These are phyloP conservation scores for Tricladium varicosporioides DNA, from an alignment of 2,329 filamentous ascomycete genomes.

Conservation along the genomic window DNA sequence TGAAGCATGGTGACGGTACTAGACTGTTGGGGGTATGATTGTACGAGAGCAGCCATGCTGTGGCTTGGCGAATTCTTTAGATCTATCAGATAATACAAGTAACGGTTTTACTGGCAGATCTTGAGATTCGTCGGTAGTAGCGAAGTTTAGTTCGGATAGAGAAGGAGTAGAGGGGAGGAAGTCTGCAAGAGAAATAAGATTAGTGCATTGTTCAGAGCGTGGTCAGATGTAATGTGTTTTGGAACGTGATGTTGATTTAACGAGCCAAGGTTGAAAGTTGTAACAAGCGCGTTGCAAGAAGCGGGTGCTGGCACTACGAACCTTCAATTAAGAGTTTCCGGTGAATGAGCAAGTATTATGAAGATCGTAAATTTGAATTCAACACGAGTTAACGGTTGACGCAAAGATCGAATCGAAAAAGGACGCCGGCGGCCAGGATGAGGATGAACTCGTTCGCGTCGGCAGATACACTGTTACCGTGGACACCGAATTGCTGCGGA, in stretches of 20 bases:
- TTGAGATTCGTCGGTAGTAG: slow-evolving; percentile 23
- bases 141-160: slow-evolving; percentile 6
- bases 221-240: background rate
- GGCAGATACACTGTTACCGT: slow-evolving; percentile 33
- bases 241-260: slow-evolving; percentile 20
- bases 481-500: slow-evolving; percentile 15
- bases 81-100: slow-evolving; percentile 23
- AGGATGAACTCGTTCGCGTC: slow-evolving; percentile 26
- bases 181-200: slow-evolving; percentile 15
- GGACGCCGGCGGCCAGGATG: slow-evolving; percentile 57
- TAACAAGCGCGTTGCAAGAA: slow-evolving; percentile 15
- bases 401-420: slow-evolving; percentile 39
- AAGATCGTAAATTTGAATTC: slow-evolving; percentile 28
- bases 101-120: slow-evolving; percentile 17
- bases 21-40: slow-evolving; percentile 75
- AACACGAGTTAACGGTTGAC: slow-evolving; percentile 40
- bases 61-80: slow-evolving; percentile 21
- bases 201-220: background rate
- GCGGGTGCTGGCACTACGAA: slow-evolving; percentile 25
- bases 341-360: slow-evolving; percentile 33
- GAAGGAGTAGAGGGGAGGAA: slow-evolving; percentile 6
- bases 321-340: slow-evolving; percentile 27
- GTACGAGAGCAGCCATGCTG: slow-evolving; percentile 82
- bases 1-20: slow-evolving; percentile 74
- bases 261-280: slow-evolving; percentile 3